Base-by-base conservation (phyloP, 495 filamentous ascomycete species). In the Penicillium desertorum region DNA sequence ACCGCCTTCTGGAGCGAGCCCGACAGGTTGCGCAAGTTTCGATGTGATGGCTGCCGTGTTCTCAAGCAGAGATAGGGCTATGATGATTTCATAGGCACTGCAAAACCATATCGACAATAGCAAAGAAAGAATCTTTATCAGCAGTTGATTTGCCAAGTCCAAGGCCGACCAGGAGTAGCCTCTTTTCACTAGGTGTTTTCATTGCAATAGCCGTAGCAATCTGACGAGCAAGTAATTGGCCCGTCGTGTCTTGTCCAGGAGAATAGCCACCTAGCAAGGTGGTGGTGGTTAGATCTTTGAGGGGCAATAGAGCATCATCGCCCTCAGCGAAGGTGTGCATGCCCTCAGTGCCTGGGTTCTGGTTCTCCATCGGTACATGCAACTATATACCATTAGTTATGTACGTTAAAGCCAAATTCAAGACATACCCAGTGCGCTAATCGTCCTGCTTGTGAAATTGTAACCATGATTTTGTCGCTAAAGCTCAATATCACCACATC, bases 391-490 rank as follows among this genome's bases (percentile, higher is more conserved):
- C n/a, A 48, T 71, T 55, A 70, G 65, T 6, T 16, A n/a, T 16
- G 10, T 30, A 12, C 5, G 12, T 10, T 39, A 19, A n/a, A 23
- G 9, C 2, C 23, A 2, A 19, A 32, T 49, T 3, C 16, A 8
- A 22, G 11, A 76, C 76, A 59, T 68, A 96, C 92, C 94, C 94
- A 98, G 76, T 98, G 94, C 9, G 89, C 88, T 36, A 97, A 76
- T 60, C 89, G 82, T 41, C 93, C 94, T 56, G 83, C 81, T 71
- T 96, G 93, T 4, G 89, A 89, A 56, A 98, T 82, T 0, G 91
- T 96, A 43, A 98, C 73, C 66, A 98, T 76, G 68, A 98, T 95
- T 71, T 90, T 96, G 78, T 98, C 94, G 11, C 87, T 84, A 76
- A 98, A 97, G 62, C 76, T 82, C 36, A 89, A 73, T 7, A 76